These are phyloP conservation scores for Astraeus odoratus DNA, from an alignment of 768 basidiomycete genomes.

Conservation along the genomic window DNA sequence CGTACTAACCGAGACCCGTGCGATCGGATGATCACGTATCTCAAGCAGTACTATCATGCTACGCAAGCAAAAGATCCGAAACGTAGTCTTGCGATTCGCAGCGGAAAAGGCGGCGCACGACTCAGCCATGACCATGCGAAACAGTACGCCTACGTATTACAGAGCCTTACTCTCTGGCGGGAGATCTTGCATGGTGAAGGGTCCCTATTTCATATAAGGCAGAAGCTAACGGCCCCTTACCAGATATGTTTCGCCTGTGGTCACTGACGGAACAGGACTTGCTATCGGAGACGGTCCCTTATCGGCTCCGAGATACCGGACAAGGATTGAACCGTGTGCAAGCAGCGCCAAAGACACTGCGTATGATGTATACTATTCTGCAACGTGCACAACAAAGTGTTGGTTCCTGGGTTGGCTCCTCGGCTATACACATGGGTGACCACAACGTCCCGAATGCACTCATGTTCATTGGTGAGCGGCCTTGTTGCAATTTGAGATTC, in stretches of 20 bases:
- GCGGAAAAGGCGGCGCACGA: conserved; percentile 72
- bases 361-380: conserved; percentile 84
- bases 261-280: conserved; percentile 75
- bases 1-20: conserved; percentile 84
- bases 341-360: conserved; percentile 80
- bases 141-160: conserved; percentile 81
- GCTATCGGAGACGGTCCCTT: conserved; percentile 65
- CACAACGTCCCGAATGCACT: conserved; percentile 57
- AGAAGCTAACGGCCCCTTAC: conserved; percentile 1
- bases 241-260: conserved; percentile 89
- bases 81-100: conserved; percentile 69
- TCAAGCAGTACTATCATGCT: conserved; percentile 74
- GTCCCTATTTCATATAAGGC: neutral
- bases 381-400: conserved; percentile 77
- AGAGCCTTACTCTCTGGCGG: conserved; percentile 82
- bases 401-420: conserved; percentile 80
- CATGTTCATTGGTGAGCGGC: conserved; percentile 63
- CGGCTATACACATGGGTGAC: conserved; percentile 87
- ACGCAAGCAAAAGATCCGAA: conserved; percentile 59
- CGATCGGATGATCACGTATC: conserved; percentile 71
- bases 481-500: neutral
- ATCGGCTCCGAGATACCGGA: conserved; percentile 82
- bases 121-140: conserved; percentile 79
- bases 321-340: conserved; percentile 90
- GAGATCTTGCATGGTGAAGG: conserved; percentile 73